A percentile compares a stretch with the other conserved stretches of the same genome.
phyloP scores from a whole-genome alignment of 2,329 filamentous ascomycete genomes.

The Exophiala calicioides region DNA sequence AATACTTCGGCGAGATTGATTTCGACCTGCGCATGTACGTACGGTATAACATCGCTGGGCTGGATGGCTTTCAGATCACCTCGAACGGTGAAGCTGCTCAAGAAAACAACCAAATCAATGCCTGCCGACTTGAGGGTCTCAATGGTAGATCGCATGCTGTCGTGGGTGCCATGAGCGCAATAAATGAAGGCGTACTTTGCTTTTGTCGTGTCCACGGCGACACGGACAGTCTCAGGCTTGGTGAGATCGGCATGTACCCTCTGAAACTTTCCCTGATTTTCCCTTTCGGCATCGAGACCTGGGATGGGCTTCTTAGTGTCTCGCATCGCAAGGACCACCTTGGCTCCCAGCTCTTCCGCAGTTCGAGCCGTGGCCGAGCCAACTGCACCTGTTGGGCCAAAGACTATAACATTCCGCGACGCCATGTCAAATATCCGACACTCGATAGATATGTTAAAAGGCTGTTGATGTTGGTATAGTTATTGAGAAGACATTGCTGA shows the following conservation, averaged over 20 bases:
- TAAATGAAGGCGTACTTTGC: constrained; percentile 56
- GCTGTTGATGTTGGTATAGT: no score
- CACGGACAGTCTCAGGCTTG: constrained; percentile 42
- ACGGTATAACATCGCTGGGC: constrained; percentile 40
- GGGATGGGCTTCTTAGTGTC: constrained; percentile 46
- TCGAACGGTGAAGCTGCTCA: constrained; percentile 41
- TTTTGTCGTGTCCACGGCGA: constrained; percentile 44
- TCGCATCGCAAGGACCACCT: constrained; percentile 53
- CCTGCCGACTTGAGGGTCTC: constrained; percentile 49
- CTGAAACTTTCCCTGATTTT: constrained; percentile 36
- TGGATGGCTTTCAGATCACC: constrained; percentile 33
- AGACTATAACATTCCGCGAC: constrained; percentile 37
- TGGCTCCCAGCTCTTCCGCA: constrained; percentile 42
- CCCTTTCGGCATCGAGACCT: constrained; percentile 34
- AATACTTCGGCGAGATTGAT: constrained; percentile 45
- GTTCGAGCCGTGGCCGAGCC: constrained; percentile 44
- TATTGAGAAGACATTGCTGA: no score
- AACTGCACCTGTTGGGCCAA: constrained; percentile 53
- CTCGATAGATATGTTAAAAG: no score
- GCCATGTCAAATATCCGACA: constrained; percentile 10
- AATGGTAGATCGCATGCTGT: constrained; percentile 45
- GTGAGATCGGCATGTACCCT: constrained; percentile 50
- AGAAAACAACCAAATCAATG: constrained; percentile 49
- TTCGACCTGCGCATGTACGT: constrained; percentile 49
- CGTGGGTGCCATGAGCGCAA: constrained; percentile 34